Base-by-base conservation (phyloP, 495 filamentous ascomycete genomes). In the Neurospora sp. region DNA sequence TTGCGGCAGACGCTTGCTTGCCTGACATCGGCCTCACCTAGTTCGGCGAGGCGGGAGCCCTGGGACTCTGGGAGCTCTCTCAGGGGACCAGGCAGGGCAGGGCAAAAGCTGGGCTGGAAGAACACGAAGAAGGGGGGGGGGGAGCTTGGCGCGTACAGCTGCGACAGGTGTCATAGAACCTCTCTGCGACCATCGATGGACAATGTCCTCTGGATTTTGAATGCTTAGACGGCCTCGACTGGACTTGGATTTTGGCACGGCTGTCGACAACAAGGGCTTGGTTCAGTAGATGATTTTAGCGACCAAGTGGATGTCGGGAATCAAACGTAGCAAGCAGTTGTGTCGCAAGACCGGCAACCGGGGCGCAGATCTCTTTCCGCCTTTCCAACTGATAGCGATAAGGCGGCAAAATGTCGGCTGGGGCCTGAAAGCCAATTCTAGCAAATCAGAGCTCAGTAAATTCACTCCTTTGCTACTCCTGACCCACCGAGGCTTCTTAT, bases 311-410 rank as follows among this genome's bases (percentile, higher is more conserved):
- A 35, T 66, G 54, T 66, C 14, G 54, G 27, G 27, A 66, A 66
- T 66, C 27, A 66, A 66, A 66, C 54, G 54, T 66, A 66, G 54
- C 54, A 66, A 66, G 54, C 54, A 66, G 54, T 62, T 40, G 72
- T 66, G 72, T 60, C 60, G 75, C 72, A 70, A 60, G 69, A 73
- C 74, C 39, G 71, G 27, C 70, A 41, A 72, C 18, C 73, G 70
- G 75, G 75, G 46, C 75, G 75, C 72, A 78, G 77, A 81, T 80
- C 78, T 78, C 76, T 76, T 77, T 75, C 76, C 74, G 44, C 41
- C 70, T 69, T 49, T 74, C 72, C 71, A 39, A 35, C 69, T 70
- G 79, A 79, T 79, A 80, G 27, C 79, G 80, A 81, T 81, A 81
- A 79, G 78, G 42, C 73, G 78, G 78, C 38, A 72, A 73, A 80